Evolutionary conservation across 2,329 filamentous ascomycete genomes (phyloP), one percentile per base, ranked within the genome.

Genomic region (Penicillium sp.): DNA sequence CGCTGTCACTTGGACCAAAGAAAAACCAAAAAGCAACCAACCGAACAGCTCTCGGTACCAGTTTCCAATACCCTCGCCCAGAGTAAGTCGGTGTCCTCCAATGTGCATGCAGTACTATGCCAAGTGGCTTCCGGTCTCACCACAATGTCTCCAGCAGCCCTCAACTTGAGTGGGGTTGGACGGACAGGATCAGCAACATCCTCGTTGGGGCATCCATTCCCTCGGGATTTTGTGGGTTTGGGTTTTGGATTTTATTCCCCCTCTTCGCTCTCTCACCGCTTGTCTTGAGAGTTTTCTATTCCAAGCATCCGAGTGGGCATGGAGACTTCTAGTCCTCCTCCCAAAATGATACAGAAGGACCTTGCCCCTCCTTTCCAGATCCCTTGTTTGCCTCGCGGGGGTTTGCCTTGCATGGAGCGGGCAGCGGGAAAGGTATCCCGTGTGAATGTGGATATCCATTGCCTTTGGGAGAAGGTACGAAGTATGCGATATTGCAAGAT

Each of bases 171-270:
- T 62, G 62, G 62, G 60, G 60, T 50, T 56, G n/a, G 47, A 60
- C 50, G 47, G 55, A 40, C 56, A 61, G 31, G 62, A 65, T 64
- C 63, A 63, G 53, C 62, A 53, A 43, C 42, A 53, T 55, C 50
- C 58, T 64, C 59, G 59, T 64, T 64, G 59, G 30, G 57, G 50
- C 50, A 51, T 55, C 63, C 62, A 49, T 58, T 56, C 53, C 51
- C 45, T 64, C 59, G 62, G 62, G 59, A 62, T 49, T 57, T 30
- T 48, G 53, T 58, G 56, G 58, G 41, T 58, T 51, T 31, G 37
- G 28, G 11, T 28, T 5, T 26, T 45, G 5, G 51, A 53, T 61
- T 60, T 55, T 25, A 48, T 50, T 50, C 33, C 30, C 53, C 42
- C 53, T 49, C 19, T 35, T 53, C 38, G 16, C 40, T 52, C 31